Conservation (phyloP, 2,329 filamentous ascomycete genomes). For the Talaromyces sp. region DNA sequence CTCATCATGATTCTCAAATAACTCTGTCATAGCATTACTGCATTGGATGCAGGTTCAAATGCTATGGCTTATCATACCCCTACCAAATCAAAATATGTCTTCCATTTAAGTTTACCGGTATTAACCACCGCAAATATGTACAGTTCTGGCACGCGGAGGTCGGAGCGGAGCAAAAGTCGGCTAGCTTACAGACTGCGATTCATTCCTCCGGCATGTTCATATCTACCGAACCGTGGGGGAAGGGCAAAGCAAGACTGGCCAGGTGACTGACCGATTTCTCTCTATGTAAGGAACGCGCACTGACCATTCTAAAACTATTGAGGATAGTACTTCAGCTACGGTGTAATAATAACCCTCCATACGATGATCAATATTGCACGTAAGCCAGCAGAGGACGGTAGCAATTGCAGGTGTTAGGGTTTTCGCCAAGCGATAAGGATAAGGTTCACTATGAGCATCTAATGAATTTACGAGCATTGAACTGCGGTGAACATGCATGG, state of each 20-base stretch:
- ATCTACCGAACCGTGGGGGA: background rate
- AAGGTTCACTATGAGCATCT: background rate
- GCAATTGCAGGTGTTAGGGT: background rate
- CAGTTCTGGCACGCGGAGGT: background rate
- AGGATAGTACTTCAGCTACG: background rate
- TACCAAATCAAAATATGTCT: background rate
- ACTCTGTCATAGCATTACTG: background rate
- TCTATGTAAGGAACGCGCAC: background rate
- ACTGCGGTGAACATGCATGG: background rate
- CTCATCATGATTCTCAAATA: background rate
- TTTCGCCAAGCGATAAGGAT: background rate
- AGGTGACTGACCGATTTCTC: background rate
- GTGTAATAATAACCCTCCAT: background rate
- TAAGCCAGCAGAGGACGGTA: background rate
- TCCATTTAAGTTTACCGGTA: background rate
- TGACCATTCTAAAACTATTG: background rate
- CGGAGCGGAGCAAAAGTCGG: background rate
- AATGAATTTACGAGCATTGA: background rate
- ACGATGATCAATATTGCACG: background rate
- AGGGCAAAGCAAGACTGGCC: background rate
- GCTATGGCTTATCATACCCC: too few relatives aligned
- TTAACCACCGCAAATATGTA: background rate
- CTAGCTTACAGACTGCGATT: background rate
- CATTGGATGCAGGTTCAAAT: background rate
- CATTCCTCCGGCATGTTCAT: background rate